Evolutionary conservation across 768 basidiomycete genomes (phyloP), one percentile per base, ranked within the genome.

Genomic region (Suillus subalutaceus): DNA sequence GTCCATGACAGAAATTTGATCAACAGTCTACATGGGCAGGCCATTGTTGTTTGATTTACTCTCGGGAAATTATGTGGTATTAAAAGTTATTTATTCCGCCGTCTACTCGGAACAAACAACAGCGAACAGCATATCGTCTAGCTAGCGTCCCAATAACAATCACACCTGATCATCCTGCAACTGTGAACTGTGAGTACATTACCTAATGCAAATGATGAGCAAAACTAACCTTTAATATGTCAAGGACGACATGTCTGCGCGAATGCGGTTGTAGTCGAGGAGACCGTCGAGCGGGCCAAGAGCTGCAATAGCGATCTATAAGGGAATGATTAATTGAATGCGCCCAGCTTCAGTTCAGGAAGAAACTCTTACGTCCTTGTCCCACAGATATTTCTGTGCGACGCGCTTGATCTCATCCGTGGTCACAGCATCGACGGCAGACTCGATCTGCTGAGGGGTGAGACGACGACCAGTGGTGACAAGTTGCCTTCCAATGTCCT

Each of bases 401-500:
- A 96, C 94, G 20, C 94, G 87, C 84, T 92, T 91, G 79, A 99
- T 95, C 77, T 98, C 96, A 23, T 88, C 92, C 38, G 88, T 81
- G 30, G 88, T 89, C 64, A 99, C 94, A 30, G 91, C 90, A 75
- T 99, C 95, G 55, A 99, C 88, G 32, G 94, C 94, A 65, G 85
- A 85, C 84, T 98, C 97, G 69, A 96, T 95, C 81, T 99, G 94
- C 77, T 90, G 87, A 59, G 97, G 97, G 20, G 96, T 92, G 81
- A 92, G 85, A 72, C 97, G 85, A 69, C 85, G 89, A 64, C 97
- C 97, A 68, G 89, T 94, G 41, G 97, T 99, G 67, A 99, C 93
- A 67, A 99, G 85, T 77, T 98, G 97, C 72, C 96, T 84, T n/a
- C 97, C 97, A 79, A 99, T 96, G 74, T 99, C 97, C 83, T 99